These are phyloP conservation scores for Entoloma clypeatum DNA, from an alignment of 1,284 basidiomycete genomes.

Conservation along the genomic window DNA sequence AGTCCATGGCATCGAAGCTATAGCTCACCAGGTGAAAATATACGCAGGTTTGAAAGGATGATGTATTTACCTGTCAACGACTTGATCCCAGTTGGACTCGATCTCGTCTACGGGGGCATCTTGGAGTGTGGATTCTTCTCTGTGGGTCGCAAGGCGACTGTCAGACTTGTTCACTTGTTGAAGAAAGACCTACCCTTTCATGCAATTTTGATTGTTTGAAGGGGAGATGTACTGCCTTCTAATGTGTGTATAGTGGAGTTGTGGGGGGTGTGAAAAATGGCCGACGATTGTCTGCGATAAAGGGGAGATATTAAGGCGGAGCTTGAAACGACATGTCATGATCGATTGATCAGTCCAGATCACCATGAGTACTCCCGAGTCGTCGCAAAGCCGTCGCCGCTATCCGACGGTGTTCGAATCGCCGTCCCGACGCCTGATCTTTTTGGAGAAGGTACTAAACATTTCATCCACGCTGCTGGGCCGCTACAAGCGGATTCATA, in stretches of 20 bases:
- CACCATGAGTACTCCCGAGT: too few relatives aligned
- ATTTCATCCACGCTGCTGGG: too few relatives aligned
- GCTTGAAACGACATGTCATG: slow-evolving; percentile 8
- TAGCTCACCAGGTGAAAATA: too few relatives aligned
- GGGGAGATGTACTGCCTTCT: slow-evolving; percentile 30
- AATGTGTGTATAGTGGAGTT: slow-evolving; percentile 17
- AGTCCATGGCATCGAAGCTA: slow-evolving; percentile 95
- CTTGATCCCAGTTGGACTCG: slow-evolving; percentile 95
- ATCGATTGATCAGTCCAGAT: too few relatives aligned
- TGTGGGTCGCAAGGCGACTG: slow-evolving; percentile 20
- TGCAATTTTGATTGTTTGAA: slow-evolving; percentile 24
- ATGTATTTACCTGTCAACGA: slow-evolving; percentile 70
- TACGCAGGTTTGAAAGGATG: slow-evolving; percentile 16
- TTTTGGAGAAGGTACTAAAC: too few relatives aligned
- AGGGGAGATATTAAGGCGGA: slow-evolving; percentile 16
- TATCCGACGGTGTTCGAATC: too few relatives aligned
- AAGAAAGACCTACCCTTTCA: slow-evolving; percentile 22
- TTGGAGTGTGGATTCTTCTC: slow-evolving; percentile 69
- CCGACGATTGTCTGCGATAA: slow-evolving; percentile 13
- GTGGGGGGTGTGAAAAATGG: slow-evolving; percentile 13
- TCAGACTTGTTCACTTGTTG: not conserved
- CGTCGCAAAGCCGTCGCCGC: too few relatives aligned
- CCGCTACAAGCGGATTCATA: too few relatives aligned
- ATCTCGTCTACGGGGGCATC: slow-evolving; percentile 60
- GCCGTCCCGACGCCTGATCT: too few relatives aligned